phyloP scores from a whole-genome alignment of 1,139 yeast genomes.

The Saccharomyces hybrid region DNA sequence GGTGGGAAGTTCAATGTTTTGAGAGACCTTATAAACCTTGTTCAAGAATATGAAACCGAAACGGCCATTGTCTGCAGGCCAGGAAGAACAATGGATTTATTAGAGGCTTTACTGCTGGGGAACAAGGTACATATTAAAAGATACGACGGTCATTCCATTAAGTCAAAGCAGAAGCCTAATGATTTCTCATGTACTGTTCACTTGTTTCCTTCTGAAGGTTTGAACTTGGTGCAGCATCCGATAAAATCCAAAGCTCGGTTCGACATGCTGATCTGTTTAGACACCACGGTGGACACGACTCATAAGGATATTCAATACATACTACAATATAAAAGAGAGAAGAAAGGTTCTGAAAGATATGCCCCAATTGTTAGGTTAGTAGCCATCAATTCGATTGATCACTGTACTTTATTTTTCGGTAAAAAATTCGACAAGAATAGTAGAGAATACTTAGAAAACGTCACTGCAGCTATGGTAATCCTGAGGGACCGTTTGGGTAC shows the following conservation, averaged over 20 bases:
- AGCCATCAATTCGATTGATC: slow-evolving; percentile 78
- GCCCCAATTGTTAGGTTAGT: slow-evolving; percentile 63
- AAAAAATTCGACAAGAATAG: slow-evolving; percentile 34
- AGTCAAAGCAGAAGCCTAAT: slow-evolving; percentile 29
- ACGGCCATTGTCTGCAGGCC: slow-evolving; percentile 49
- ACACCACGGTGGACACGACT: slow-evolving; percentile 52
- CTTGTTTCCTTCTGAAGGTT: slow-evolving; percentile 41
- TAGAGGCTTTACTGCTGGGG: slow-evolving; percentile 71
- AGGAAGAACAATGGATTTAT: slow-evolving; percentile 63
- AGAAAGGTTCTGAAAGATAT: slow-evolving; percentile 15
- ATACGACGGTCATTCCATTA: slow-evolving; percentile 52
- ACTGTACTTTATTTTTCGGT: slow-evolving; percentile 45
- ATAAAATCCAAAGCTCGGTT: slow-evolving; percentile 34
- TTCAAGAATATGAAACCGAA: slow-evolving; percentile 37
- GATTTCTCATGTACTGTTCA: slow-evolving; percentile 33
- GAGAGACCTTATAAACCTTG: slow-evolving; percentile 44
- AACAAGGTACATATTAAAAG: slow-evolving; percentile 57
- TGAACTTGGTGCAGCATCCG: slow-evolving; percentile 21
- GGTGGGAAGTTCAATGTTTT: slow-evolving; percentile 79
- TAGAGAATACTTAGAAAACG: slow-evolving; percentile 49
- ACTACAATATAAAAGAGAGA: slow-evolving; percentile 20
- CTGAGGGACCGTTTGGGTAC: slow-evolving; percentile 77
- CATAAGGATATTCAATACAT: slow-evolving; percentile 31
- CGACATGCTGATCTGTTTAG: slow-evolving; percentile 63
- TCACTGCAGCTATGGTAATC: slow-evolving; percentile 78